Percentiles rank a stretch among this genome's conserved stretches.
These are phyloP conservation scores for Saccharomyces uvarum DNA, from an alignment of 1,139 yeast genomes.

Conservation along the genomic window DNA sequence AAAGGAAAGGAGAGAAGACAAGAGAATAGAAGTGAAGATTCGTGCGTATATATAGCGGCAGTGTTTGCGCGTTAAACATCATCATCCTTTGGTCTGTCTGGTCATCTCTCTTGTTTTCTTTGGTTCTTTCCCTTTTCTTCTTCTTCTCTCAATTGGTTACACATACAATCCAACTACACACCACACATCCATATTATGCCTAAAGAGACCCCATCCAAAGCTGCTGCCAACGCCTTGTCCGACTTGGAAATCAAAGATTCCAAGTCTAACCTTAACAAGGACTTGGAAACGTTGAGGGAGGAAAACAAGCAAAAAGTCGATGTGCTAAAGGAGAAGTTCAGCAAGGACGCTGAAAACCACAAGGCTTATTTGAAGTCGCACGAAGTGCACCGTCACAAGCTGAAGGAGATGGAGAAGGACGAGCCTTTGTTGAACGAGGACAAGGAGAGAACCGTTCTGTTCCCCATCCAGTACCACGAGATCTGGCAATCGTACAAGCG, in stretches of 20 bases:
- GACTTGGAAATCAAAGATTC: constrained; percentile 33
- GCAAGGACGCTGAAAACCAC: constrained; percentile 37
- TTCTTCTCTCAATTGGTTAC: not conserved
- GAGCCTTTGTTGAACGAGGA: constrained; percentile 87
- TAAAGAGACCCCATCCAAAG: constrained; percentile 42
- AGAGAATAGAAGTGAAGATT: not conserved
- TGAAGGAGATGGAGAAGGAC: constrained; percentile 71
- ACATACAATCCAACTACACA: not conserved
- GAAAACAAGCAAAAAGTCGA: constrained; percentile 15
- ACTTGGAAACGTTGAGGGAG: constrained; percentile 20
- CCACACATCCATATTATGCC: constrained; percentile 12
- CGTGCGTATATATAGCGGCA: not conserved
- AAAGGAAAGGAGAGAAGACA: no score
- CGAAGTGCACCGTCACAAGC: constrained; percentile 59
- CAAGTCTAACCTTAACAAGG: constrained; percentile 25
- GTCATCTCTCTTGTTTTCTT: not conserved
- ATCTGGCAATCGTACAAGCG: constrained; percentile 98
- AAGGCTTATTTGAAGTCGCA: constrained; percentile 50
- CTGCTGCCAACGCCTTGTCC: constrained; percentile 37
- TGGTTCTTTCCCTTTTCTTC: no score
- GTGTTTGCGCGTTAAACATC: not conserved
- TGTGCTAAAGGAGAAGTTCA: constrained; percentile 17
- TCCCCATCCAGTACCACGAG: constrained; percentile 95
- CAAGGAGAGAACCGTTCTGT: constrained; percentile 79
- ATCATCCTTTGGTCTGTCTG: not conserved